A percentile compares a stretch with the other conserved stretches of the same genome.
phyloP scores from a whole-genome alignment of 2,329 filamentous ascomycete genomes.

The Apiospora arundinis region DNA sequence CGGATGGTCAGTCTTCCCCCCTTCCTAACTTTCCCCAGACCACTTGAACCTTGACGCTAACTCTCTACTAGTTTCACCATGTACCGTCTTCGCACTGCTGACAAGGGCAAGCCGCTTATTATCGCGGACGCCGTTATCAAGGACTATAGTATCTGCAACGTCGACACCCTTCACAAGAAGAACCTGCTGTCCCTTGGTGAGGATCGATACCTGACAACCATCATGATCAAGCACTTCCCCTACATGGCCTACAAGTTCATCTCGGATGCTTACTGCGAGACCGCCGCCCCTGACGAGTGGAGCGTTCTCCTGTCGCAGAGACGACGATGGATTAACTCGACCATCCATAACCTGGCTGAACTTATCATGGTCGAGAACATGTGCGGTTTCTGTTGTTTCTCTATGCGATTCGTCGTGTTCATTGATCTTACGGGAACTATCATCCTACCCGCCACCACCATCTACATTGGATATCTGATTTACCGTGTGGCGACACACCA shows the following conservation, averaged over 20 bases:
- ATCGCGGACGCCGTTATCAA: constrained; percentile 87
- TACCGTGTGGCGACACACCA: constrained; percentile 73
- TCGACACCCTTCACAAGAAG: constrained; percentile 94
- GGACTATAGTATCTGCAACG: constrained; percentile 86
- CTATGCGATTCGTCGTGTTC: constrained; percentile 96
- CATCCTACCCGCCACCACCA: constrained; percentile 86
- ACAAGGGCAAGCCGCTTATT: constrained; percentile 93
- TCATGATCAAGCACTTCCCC: constrained; percentile 99
- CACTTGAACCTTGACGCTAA: constrained; percentile 24
- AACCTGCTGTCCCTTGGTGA: constrained; percentile 81
- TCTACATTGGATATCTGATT: constrained; percentile 87
- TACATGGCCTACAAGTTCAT: constrained; percentile 96
- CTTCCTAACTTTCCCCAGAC: constrained; percentile 41
- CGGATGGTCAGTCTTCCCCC: constrained; percentile 78
- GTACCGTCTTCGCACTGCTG: constrained; percentile 93
- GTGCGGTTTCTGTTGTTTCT: constrained; percentile 98
- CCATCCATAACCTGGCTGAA: constrained; percentile 94
- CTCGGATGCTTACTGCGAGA: constrained; percentile 89
- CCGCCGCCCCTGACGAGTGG: constrained; percentile 93
- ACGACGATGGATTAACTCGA: constrained; percentile 99
- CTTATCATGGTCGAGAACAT: constrained; percentile 89
- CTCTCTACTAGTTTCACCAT: constrained; percentile 81
- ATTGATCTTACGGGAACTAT: constrained; percentile 93
- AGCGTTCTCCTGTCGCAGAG: constrained; percentile 94
- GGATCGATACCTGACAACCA: constrained; percentile 86